Evolutionary conservation across 371 early-diverging fungal genomes (phyloP).

Genomic region (Actinomortierella ambigua): DNA sequence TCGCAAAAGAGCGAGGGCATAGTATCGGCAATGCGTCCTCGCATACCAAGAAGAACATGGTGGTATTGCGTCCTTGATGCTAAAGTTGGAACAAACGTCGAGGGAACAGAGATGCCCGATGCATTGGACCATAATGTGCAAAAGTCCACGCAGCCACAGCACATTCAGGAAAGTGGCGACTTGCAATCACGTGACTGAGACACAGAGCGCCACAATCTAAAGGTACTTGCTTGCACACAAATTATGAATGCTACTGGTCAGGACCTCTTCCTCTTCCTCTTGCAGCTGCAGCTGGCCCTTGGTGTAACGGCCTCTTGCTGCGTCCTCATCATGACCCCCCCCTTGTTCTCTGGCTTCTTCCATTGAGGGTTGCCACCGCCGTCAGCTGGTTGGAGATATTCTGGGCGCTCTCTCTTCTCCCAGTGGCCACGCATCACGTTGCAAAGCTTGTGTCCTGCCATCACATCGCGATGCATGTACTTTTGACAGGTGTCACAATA

Average conservation of each 20-base stretch:
- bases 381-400: slow-evolving; percentile 7
- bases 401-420: not conserved
- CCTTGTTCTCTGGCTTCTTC: too few species aligned
- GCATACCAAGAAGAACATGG: slow-evolving; percentile 45
- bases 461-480: slow-evolving; percentile 15
- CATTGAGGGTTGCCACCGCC: slow-evolving; percentile 4
- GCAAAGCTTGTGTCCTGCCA: slow-evolving; percentile 20
- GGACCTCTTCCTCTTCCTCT: too few species aligned
- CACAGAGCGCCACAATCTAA: too few species aligned
- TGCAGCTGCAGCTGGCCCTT: too few species aligned
- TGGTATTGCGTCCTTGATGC: not conserved
- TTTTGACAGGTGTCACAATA: slow-evolving; percentile 10
- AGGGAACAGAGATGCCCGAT: not conserved
- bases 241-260: too few species aligned
- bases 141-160: not conserved
- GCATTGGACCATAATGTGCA: not conserved
- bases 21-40: not conserved
- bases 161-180: too few species aligned
- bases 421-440: slow-evolving; percentile 7
- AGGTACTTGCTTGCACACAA: too few species aligned
- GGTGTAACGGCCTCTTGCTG: too few species aligned
- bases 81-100: not conserved
- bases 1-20: not conserved
- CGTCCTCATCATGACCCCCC: too few species aligned
- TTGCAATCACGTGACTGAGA: too few species aligned